Evolutionary conservation across 2,329 filamentous ascomycete genomes (phyloP).

Genomic region (Penicillium sp.): DNA sequence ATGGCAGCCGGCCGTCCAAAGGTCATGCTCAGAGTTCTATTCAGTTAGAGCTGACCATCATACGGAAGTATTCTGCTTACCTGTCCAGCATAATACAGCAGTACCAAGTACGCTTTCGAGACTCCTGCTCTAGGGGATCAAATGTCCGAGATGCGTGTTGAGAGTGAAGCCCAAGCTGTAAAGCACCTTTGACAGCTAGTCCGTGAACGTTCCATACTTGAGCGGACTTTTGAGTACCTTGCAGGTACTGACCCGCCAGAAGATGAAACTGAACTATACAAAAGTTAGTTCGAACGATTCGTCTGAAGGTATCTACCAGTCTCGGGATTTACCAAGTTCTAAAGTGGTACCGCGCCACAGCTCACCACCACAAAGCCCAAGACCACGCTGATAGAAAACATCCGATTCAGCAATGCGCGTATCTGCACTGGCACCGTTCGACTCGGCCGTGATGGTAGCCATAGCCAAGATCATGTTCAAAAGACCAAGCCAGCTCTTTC

Average conservation of each 20-base stretch:
- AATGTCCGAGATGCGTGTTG: constrained; percentile 38
- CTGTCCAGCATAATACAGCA: constrained; percentile 52
- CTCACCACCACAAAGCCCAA: constrained; percentile 23
- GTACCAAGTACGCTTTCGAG: constrained; percentile 53
- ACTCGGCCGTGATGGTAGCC: constrained; percentile 19
- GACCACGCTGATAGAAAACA: constrained; percentile 23
- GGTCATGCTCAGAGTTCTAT: constrained; percentile 52
- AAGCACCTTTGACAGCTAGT: constrained; percentile 52
- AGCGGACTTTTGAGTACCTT: constrained; percentile 55
- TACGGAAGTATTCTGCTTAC: constrained; percentile 19
- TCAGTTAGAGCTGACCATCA: background rate
- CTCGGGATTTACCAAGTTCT: constrained; percentile 22
- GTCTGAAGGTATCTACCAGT: background rate
- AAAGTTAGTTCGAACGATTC: background rate
- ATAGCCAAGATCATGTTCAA: constrained; percentile 34
- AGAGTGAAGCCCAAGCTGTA: constrained; percentile 56
- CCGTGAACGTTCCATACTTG: constrained; percentile 59
- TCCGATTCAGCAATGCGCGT: constrained; percentile 15
- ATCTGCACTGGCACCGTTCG: constrained; percentile 8
- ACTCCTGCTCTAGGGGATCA: constrained; percentile 47
- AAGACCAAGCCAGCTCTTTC: constrained; percentile 33
- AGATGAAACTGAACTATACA: constrained; percentile 51
- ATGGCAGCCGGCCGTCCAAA: constrained; percentile 53
- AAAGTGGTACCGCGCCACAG: constrained; percentile 22
- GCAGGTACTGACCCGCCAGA: constrained; percentile 53